Evolutionary conservation across 106 monocot species (phyloP).

Genomic region (Allium cepa): DNA sequence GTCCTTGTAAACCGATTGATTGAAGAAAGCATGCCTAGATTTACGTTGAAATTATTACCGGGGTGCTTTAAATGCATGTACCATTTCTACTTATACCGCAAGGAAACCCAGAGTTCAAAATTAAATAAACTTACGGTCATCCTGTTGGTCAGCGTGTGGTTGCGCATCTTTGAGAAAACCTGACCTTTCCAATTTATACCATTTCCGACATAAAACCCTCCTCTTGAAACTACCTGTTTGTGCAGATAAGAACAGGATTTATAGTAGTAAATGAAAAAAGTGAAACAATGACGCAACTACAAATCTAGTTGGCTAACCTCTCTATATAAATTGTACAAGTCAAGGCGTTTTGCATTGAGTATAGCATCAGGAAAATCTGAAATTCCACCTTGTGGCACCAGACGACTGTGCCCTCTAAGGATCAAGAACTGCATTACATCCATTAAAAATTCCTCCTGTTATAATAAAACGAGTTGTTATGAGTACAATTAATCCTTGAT

Average conservation of each 20-base stretch:
- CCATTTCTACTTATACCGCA: no score
- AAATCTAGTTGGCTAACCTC: constrained; percentile 29
- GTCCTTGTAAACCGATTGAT: no score
- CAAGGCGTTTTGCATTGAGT: constrained; percentile 64
- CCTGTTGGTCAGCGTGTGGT: constrained; percentile 58
- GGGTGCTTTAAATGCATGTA: no score
- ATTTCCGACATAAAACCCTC: constrained; percentile 74
- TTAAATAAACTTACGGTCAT: constrained; percentile 42
- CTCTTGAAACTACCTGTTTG: constrained; percentile 63
- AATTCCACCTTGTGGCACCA: constrained; percentile 60
- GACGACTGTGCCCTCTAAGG: constrained; percentile 45
- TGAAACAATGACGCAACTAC: not conserved
- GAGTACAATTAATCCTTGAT: no score
- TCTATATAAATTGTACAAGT: constrained; percentile 68
- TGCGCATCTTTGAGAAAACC: constrained; percentile 78
- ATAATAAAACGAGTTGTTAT: not conserved
- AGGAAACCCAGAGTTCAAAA: no score
- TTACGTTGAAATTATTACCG: no score
- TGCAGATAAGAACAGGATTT: not conserved
- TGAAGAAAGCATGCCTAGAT: no score
- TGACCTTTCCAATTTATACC: constrained; percentile 80
- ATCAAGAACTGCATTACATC: constrained; percentile 71
- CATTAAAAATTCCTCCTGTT: constrained; percentile 66
- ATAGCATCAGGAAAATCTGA: constrained; percentile 76
- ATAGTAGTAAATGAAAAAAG: no score